A percentile compares a stretch with the other conserved stretches of the same genome.
These are phyloP conservation scores for Globisporangium cylindrosporum DNA, from an alignment of 352 stramenopile species.

Conservation along the genomic window DNA sequence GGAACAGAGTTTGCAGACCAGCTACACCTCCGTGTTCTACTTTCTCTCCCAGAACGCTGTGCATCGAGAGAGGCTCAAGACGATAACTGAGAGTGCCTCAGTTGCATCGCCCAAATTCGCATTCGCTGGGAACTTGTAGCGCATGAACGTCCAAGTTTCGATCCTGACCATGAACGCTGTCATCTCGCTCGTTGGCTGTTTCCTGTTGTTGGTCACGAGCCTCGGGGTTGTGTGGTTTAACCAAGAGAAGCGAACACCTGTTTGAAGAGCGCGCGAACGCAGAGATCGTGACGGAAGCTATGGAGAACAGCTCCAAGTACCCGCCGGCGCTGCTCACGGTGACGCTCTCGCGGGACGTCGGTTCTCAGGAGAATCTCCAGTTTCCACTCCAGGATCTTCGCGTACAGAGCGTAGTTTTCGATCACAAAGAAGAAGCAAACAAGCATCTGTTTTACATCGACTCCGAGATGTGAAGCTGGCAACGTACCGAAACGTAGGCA, in stretches of 20 bases:
- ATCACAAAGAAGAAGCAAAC: neutral
- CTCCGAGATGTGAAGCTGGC: conserved; percentile 3
- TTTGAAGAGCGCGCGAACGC: conserved; percentile 9
- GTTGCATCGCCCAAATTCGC: neutral
- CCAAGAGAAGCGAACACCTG: neutral
- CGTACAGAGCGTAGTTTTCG: conserved; percentile 5
- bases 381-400: conserved; percentile 8
- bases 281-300: conserved; percentile 1
- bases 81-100: neutral
- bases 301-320: conserved; percentile 11
- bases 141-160: neutral
- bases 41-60: conserved; percentile 36
- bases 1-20: conserved; percentile 30
- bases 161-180: neutral
- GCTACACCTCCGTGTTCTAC: conserved; percentile 33
- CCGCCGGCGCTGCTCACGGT: conserved; percentile 7
- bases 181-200: conserved; percentile 5
- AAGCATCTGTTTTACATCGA: neutral
- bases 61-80: neutral
- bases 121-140: neutral
- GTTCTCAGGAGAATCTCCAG: neutral
- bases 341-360: neutral
- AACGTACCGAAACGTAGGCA: neutral
- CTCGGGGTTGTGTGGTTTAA: neutral
- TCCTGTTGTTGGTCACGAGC: neutral